Evolutionary conservation across 2,329 filamentous ascomycete genomes (phyloP).

Genomic region (Aspergillus sojae): DNA sequence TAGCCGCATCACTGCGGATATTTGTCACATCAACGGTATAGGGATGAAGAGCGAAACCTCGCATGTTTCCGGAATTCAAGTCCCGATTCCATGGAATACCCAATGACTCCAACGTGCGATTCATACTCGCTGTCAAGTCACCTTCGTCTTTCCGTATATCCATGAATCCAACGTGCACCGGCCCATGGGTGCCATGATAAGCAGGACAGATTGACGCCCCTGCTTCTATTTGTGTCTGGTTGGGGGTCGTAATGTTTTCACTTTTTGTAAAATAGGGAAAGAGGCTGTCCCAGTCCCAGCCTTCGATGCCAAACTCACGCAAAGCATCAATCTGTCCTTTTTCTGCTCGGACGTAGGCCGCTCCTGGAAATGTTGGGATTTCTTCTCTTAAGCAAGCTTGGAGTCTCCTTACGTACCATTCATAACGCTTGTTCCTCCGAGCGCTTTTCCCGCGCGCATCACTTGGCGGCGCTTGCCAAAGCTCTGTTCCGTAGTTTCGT

Average conservation of each 20-base stretch:
- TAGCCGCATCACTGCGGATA: constrained; percentile 50
- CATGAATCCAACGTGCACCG: constrained; percentile 30
- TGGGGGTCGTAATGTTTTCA: constrained; percentile 28
- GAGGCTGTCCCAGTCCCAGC: constrained; percentile 35
- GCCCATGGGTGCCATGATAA: constrained; percentile 32
- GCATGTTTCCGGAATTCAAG: constrained; percentile 47
- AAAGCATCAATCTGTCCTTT: constrained; percentile 41
- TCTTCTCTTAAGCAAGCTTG: background rate
- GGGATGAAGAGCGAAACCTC: constrained; percentile 48
- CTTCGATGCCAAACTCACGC: constrained; percentile 32
- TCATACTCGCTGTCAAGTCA: constrained; percentile 31
- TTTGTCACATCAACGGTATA: constrained; percentile 44
- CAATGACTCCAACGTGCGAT: constrained; percentile 35
- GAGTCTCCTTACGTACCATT: constrained; percentile 35
- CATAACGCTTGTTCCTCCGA: constrained; percentile 48
- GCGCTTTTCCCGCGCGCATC: constrained; percentile 45
- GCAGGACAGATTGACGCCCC: constrained; percentile 27
- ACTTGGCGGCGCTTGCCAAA: background rate
- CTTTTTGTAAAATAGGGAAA: constrained; percentile 34
- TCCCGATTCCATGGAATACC: constrained; percentile 46
- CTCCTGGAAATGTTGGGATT: constrained; percentile 24
- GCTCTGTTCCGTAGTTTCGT: background rate
- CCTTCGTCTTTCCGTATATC: constrained; percentile 19
- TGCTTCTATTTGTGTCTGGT: constrained; percentile 20
- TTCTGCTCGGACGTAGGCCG: constrained; percentile 41